A percentile compares a stretch with the other conserved stretches of the same genome.
Conservation (phyloP, 2,329 filamentous ascomycete genomes). For the Leptographium wingfieldii region DNA sequence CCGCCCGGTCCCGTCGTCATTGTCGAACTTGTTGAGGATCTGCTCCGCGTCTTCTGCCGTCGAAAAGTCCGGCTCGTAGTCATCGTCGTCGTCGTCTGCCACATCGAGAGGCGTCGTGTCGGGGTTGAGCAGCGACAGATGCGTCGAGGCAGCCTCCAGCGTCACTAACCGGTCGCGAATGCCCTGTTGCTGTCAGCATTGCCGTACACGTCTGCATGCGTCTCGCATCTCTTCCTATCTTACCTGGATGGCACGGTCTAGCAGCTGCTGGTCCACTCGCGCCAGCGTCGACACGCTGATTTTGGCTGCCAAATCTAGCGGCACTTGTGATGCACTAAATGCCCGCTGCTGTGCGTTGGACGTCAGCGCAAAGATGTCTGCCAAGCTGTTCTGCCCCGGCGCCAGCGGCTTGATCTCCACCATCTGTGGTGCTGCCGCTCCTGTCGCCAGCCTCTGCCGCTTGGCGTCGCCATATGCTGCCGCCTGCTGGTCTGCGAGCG, state of each 20-base stretch:
- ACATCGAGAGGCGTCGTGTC: constrained; percentile 50
- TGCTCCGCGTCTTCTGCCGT: constrained; percentile 67
- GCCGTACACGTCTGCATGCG: neutral
- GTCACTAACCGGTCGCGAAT: constrained; percentile 37
- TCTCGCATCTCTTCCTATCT: no score
- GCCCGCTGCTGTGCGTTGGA: constrained; percentile 58
- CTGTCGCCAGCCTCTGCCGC: constrained; percentile 54
- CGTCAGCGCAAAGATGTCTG: constrained; percentile 78
- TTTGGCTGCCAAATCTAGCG: constrained; percentile 60
- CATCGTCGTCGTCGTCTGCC: constrained; percentile 66
- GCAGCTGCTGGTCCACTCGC: constrained; percentile 52
- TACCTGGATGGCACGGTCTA: constrained; percentile 52
- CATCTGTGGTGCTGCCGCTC: constrained; percentile 13
- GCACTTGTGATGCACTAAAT: constrained; percentile 75
- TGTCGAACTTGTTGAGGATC: constrained; percentile 64
- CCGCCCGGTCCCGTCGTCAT: constrained; percentile 38
- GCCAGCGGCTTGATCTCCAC: constrained; percentile 56
- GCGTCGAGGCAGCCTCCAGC: constrained; percentile 28
- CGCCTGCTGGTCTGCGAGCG: constrained; percentile 54
- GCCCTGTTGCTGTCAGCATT: constrained; percentile 23
- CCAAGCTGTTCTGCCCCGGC: constrained; percentile 58
- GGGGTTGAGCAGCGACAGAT: constrained; percentile 36
- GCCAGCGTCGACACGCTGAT: constrained; percentile 72
- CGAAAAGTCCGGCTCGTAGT: constrained; percentile 83
- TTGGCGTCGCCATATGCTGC: constrained; percentile 70